These are phyloP conservation scores for Spergularia marina DNA, from an alignment of 148 eudicot genomes.

Conservation along the genomic window DNA sequence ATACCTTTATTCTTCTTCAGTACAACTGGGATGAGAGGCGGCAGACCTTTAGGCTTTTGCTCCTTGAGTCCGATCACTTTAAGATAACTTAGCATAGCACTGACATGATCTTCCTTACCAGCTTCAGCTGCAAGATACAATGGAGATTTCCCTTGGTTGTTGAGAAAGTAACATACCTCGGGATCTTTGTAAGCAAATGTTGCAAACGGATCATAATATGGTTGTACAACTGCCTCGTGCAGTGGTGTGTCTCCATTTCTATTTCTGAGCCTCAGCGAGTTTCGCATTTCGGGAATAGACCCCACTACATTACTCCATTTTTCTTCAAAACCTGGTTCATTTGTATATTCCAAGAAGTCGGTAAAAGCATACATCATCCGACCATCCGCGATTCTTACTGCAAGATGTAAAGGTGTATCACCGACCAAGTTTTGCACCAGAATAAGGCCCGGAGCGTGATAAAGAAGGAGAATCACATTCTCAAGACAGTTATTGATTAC, in stretches of 20 bases:
- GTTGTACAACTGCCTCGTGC: constrained; percentile 25
- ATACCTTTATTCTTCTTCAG: constrained; percentile 18
- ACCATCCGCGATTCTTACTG: constrained; percentile 11
- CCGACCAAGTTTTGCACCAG: constrained; percentile 3
- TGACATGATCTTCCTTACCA: not conserved
- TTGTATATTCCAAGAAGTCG: not conserved
- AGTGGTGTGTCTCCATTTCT: constrained; percentile 25
- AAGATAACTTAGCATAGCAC: not conserved
- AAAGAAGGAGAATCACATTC: constrained; percentile 1
- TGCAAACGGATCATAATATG: not conserved
- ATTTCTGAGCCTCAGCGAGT: constrained; percentile 1
- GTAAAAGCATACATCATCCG: not conserved
- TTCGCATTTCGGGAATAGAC: not conserved
- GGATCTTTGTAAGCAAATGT: constrained; percentile 1
- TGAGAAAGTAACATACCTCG: constrained; percentile 14
- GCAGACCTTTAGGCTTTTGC: not conserved
- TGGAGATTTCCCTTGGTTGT: constrained; percentile 30
- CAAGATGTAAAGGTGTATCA: constrained; percentile 23
- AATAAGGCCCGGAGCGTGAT: not conserved
- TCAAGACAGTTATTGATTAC: not conserved
- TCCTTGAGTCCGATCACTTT: not conserved
- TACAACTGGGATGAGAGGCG: constrained; percentile 20
- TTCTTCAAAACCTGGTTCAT: not conserved
- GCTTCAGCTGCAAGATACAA: constrained; percentile 31
- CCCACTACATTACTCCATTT: not conserved